These are phyloP conservation scores for Sesbania bispinosa DNA, from an alignment of 306 rosid species.

Conservation along the genomic window DNA sequence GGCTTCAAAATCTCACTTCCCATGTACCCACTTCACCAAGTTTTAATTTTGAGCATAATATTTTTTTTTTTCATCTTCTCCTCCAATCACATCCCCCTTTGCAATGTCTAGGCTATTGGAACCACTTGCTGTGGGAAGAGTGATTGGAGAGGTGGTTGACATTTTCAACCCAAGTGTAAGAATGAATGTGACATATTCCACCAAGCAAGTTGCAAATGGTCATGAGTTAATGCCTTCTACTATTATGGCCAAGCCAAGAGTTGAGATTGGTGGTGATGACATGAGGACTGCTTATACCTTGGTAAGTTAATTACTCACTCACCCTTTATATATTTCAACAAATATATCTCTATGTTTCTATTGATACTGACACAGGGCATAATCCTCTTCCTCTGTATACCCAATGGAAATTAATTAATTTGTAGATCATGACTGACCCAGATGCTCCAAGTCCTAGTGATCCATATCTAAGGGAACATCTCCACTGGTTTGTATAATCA, in stretches of 20 bases:
- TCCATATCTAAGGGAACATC: conserved; percentile 75
- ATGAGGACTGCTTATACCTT: conserved; percentile 77
- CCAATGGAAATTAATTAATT: background rate
- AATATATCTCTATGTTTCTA: background rate
- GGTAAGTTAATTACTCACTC: conserved; percentile 31
- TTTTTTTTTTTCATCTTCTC: background rate
- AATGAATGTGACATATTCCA: conserved; percentile 65
- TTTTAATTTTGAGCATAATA: conserved; percentile 3
- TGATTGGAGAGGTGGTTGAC: conserved; percentile 91
- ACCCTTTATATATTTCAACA: background rate
- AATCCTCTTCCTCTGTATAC: background rate
- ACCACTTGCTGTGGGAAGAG: conserved; percentile 63
- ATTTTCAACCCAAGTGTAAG: conserved; percentile 66
- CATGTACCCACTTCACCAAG: conserved; percentile 17
- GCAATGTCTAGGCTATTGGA: conserved; percentile 56
- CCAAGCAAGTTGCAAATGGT: conserved; percentile 66
- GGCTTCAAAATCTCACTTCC: conserved; percentile 21
- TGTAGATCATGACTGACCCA: conserved; percentile 90
- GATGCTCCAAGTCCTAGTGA: conserved; percentile 98
- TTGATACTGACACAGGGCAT: background rate
- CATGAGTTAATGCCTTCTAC: conserved; percentile 73
- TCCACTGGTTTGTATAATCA: conserved; percentile 65
- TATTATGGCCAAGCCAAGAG: conserved; percentile 56
- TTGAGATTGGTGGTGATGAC: conserved; percentile 80
- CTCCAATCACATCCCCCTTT: background rate